A percentile compares a stretch with the other conserved stretches of the same genome.
Evolutionary conservation across 2,329 filamentous ascomycete genomes (phyloP).

Genomic region (Phialemonium atrogriseum): DNA sequence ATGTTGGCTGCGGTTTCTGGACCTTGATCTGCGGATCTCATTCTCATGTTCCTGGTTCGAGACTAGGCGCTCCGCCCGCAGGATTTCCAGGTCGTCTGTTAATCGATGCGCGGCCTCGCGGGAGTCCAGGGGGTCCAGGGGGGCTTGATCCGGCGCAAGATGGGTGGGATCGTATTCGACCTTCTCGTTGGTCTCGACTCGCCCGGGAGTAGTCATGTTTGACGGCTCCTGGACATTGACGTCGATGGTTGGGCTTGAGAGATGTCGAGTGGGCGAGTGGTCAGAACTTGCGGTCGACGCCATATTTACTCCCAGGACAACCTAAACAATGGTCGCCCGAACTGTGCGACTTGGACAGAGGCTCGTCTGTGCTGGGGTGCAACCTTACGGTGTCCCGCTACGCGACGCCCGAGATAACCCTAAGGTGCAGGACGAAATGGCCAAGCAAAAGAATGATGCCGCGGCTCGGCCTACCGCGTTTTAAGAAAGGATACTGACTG

Average conservation of each 20-base stretch:
- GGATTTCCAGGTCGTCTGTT: conserved; percentile 40
- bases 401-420: too few species aligned
- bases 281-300: too few species aligned
- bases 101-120: conserved; percentile 28
- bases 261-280: too few species aligned
- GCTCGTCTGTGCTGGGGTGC: too few species aligned
- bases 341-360: too few species aligned
- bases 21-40: conserved; percentile 11
- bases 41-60: conserved; percentile 33
- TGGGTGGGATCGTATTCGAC: conserved; percentile 8
- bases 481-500: too few species aligned
- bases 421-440: too few species aligned
- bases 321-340: too few species aligned
- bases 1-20: conserved; percentile 24
- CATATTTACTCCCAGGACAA: too few species aligned
- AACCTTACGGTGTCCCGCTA: too few species aligned
- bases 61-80: conserved; percentile 37
- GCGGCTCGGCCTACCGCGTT: too few species aligned
- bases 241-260: neutral
- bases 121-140: conserved; percentile 13
- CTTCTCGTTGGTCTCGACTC: conserved; percentile 1
- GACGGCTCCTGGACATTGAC: neutral
- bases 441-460: too few species aligned
- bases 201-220: neutral
- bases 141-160: conserved; percentile 8